A percentile compares a stretch with the other conserved stretches of the same genome.
phyloP scores from a whole-genome alignment of 306 rosid genomes.

The Vigna nakashimae region DNA sequence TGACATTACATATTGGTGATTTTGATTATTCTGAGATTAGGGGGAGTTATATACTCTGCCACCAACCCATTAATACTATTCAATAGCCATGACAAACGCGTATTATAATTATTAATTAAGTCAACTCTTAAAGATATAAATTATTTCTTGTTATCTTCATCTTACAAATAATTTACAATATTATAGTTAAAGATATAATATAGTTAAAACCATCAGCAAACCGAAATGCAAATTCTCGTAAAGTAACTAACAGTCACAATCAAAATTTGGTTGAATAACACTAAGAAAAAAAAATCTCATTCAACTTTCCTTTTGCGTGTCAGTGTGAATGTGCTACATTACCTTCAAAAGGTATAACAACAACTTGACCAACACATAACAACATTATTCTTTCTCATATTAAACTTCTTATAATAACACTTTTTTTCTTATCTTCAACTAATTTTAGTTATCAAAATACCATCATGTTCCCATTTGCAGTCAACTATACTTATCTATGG shows the following conservation, averaged over 20 bases:
- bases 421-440: too few species aligned
- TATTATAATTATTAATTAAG: neutral
- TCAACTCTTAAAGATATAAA: neutral
- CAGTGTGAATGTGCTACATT: too few species aligned
- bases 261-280: too few species aligned
- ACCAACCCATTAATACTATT: neutral
- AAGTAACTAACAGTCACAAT: too few species aligned
- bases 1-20: too few species aligned
- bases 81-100: neutral
- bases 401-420: neutral
- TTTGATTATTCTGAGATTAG: neutral
- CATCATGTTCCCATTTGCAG: neutral
- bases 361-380: too few species aligned
- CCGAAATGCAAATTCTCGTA: too few species aligned
- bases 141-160: neutral
- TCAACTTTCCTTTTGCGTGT: too few species aligned
- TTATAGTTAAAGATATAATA: too few species aligned
- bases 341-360: too few species aligned
- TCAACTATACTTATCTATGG: constrained; percentile 1
- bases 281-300: too few species aligned
- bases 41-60: neutral
- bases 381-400: neutral
- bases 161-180: neutral
- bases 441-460: neutral
- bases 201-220: too few species aligned